These are phyloP conservation scores for Melastoma candidum DNA, from an alignment of 441 rosid genomes.

Conservation along the genomic window DNA sequence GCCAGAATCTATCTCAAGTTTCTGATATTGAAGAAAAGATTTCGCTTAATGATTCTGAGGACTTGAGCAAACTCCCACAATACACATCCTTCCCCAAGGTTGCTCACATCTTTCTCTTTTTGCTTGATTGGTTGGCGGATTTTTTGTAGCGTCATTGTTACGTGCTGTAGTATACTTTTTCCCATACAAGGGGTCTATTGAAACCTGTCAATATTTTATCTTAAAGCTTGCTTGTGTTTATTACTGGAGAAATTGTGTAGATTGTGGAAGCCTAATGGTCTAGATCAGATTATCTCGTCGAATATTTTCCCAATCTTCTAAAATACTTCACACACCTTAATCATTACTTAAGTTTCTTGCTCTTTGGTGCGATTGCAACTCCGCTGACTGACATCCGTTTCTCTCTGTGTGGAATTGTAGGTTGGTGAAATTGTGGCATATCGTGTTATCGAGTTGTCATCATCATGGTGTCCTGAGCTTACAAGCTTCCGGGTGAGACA, in stretches of 20 bases:
- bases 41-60: constrained; percentile 21
- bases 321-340: too few species aligned
- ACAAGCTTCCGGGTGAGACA: constrained; percentile 58
- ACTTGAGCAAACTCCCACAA: constrained; percentile 59
- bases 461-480: constrained; percentile 88
- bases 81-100: constrained; percentile 73
- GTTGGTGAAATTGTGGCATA: constrained; percentile 85
- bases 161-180: too few species aligned
- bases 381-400: constrained; percentile 1
- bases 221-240: too few species aligned
- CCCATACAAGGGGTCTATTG: too few species aligned
- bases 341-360: too few species aligned
- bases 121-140: neutral
- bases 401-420: constrained; percentile 33
- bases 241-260: too few species aligned
- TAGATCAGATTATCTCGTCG: too few species aligned
- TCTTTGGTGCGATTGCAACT: neutral
- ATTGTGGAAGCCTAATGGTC: too few species aligned
- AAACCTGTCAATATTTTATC: too few species aligned
- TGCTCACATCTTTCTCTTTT: constrained; percentile 13
- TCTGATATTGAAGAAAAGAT: constrained; percentile 27
- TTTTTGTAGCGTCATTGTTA: neutral
- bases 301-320: too few species aligned
- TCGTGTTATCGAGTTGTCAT: constrained; percentile 72
- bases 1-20: constrained; percentile 30